Percentiles rank a stretch among this genome's conserved stretches.
Conservation (phyloP, 805 yeast species). For the Candida patagonica region DNA sequence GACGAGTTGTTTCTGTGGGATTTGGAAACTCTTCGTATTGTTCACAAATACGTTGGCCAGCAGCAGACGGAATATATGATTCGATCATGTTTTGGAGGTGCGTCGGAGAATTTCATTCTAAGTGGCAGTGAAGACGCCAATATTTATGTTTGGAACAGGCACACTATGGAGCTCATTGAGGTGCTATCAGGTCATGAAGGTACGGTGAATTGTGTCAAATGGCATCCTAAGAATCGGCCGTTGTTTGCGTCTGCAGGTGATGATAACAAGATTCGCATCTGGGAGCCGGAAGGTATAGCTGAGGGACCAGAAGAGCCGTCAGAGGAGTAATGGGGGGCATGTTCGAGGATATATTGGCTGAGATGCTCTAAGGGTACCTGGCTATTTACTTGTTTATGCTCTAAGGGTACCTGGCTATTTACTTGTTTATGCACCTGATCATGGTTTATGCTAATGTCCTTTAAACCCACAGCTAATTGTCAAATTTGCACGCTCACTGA, state of each 20-base stretch:
- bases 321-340: too few species aligned
- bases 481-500: too few species aligned
- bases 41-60: conserved; percentile 62
- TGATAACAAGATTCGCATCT: conserved; percentile 56
- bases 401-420: too few species aligned
- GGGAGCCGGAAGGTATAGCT: too few species aligned
- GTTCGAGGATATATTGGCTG: too few species aligned
- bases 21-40: conserved; percentile 45
- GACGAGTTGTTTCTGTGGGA: conserved; percentile 82
- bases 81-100: conserved; percentile 69
- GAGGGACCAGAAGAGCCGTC: too few species aligned
- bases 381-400: too few species aligned
- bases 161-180: conserved; percentile 56
- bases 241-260: conserved; percentile 83
- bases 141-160: conserved; percentile 69
- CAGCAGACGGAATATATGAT: conserved; percentile 61
- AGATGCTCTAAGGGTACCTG: too few species aligned
- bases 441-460: too few species aligned
- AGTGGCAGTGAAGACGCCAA: conserved; percentile 80
- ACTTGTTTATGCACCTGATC: too few species aligned
- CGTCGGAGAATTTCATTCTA: conserved; percentile 57
- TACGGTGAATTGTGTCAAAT: conserved; percentile 68
- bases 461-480: too few species aligned
- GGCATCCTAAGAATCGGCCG: conserved; percentile 42
- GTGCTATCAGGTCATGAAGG: conserved; percentile 55